These are phyloP conservation scores for Yarrowia sp. DNA, from an alignment of 805 yeast species.

Conservation along the genomic window DNA sequence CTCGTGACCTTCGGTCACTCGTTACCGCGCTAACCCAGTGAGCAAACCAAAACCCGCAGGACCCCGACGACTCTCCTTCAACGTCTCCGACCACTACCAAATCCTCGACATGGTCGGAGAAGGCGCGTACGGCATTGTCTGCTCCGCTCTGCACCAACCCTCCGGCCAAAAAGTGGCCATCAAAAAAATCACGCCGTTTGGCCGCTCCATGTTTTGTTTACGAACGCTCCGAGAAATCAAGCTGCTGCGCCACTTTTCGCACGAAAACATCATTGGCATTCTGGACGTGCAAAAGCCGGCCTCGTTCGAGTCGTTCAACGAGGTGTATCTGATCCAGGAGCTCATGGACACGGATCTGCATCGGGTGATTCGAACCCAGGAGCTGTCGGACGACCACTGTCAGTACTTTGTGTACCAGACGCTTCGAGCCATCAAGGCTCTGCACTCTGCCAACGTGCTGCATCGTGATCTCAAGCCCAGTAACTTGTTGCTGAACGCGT, in stretches of 20 bases:
- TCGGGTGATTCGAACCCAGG: constrained; percentile 89
- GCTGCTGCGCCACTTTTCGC: constrained; percentile 82
- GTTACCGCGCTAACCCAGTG: neutral
- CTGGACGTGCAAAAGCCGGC: constrained; percentile 86
- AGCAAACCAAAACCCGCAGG: constrained; percentile 3
- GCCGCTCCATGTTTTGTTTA: constrained; percentile 80
- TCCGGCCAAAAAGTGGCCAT: constrained; percentile 89
- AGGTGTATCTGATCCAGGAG: constrained; percentile 78
- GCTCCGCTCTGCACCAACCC: constrained; percentile 85
- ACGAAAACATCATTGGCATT: constrained; percentile 87
- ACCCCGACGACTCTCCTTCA: constrained; percentile 56
- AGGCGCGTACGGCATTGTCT: constrained; percentile 93
- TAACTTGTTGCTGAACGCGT: constrained; percentile 79
- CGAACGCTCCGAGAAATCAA: constrained; percentile 88
- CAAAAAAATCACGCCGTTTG: constrained; percentile 91
- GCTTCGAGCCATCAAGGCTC: constrained; percentile 80
- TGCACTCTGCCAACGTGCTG: constrained; percentile 90
- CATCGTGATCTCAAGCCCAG: constrained; percentile 93
- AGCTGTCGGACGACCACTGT: constrained; percentile 84
- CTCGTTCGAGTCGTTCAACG: constrained; percentile 70
- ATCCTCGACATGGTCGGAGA: constrained; percentile 84
- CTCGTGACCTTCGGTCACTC: too few species aligned
- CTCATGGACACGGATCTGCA: constrained; percentile 98
- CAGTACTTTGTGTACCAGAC: constrained; percentile 93
- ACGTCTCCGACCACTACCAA: constrained; percentile 84